Evolutionary conservation across 2,329 filamentous ascomycete species (phyloP).

Genomic region (Colletotrichum tofieldiae): DNA sequence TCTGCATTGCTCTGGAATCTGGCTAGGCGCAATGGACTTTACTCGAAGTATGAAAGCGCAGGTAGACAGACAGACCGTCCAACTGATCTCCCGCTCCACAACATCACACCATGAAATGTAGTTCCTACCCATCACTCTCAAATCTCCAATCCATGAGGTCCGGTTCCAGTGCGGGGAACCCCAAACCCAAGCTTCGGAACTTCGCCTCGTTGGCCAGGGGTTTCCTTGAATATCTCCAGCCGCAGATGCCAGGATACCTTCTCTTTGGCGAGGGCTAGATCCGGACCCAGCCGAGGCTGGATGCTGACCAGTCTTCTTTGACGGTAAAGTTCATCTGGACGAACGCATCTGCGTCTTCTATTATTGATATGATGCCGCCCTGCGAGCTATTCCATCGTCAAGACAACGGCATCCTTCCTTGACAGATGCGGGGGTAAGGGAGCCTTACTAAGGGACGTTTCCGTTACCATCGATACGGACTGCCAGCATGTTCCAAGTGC

Average conservation of each 20-base stretch:
- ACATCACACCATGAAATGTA: background rate
- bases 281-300: background rate
- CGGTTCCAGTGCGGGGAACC: background rate
- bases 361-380: background rate
- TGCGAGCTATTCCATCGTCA: background rate
- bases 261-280: background rate
- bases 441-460: background rate
- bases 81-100: background rate
- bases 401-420: background rate
- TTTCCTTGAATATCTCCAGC: background rate
- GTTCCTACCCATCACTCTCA: background rate
- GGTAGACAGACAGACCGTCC: background rate
- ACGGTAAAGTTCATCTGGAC: background rate
- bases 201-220: background rate
- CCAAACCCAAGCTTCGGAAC: background rate
- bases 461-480: background rate
- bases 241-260: background rate
- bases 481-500: background rate
- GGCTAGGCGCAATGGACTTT: background rate
- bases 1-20: background rate
- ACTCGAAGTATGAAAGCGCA: background rate
- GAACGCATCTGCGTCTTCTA: too few species aligned
- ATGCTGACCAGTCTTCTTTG: background rate
- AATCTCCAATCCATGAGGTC: background rate
- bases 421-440: background rate